A percentile compares a stretch with the other conserved stretches of the same genome.
phyloP scores from a whole-genome alignment of 805 yeast genomes.

The Debaryomyces tyrocola region DNA sequence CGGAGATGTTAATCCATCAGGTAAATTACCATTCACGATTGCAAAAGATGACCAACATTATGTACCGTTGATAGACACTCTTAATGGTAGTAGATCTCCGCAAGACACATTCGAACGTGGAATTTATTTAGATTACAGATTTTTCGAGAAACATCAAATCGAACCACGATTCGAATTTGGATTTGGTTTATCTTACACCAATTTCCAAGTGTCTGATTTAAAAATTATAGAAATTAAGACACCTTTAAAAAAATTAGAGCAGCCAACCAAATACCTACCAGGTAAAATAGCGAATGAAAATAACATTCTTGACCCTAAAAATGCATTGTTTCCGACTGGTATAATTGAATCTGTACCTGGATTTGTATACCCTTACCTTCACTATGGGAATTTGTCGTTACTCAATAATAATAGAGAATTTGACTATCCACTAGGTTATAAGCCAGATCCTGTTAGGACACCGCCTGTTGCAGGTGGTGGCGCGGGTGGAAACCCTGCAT shows the following conservation, averaged over 20 bases:
- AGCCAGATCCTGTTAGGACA: slow-evolving; percentile 32
- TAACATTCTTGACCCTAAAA: slow-evolving; percentile 48
- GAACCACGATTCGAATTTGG: slow-evolving; percentile 64
- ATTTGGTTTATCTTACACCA: slow-evolving; percentile 57
- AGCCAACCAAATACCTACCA: slow-evolving; percentile 47
- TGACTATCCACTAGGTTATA: slow-evolving; percentile 40
- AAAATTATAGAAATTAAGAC: slow-evolving; percentile 41
- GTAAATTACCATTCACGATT: slow-evolving; percentile 62
- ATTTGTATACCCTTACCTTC: slow-evolving; percentile 55
- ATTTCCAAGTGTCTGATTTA: slow-evolving; percentile 35
- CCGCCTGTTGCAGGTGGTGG: slow-evolving; percentile 51
- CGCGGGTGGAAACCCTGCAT: slow-evolving; percentile 58
- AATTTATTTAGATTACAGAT: slow-evolving; percentile 54
- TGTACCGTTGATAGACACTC: slow-evolving; percentile 44
- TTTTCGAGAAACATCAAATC: slow-evolving; percentile 55
- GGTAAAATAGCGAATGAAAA: slow-evolving; percentile 9
- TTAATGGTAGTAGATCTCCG: slow-evolving; percentile 29
- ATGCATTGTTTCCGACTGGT: slow-evolving; percentile 52
- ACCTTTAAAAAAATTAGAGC: slow-evolving; percentile 46
- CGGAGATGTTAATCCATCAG: slow-evolving; percentile 65
- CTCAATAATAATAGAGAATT: slow-evolving; percentile 36
- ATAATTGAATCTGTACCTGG: slow-evolving; percentile 56
- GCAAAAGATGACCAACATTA: slow-evolving; percentile 51
- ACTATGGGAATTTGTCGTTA: slow-evolving; percentile 32
- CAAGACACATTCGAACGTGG: slow-evolving; percentile 49